A percentile compares a stretch with the other conserved stretches of the same genome.
phyloP scores from a whole-genome alignment of 306 rosid species.

The Quercus cerris region DNA sequence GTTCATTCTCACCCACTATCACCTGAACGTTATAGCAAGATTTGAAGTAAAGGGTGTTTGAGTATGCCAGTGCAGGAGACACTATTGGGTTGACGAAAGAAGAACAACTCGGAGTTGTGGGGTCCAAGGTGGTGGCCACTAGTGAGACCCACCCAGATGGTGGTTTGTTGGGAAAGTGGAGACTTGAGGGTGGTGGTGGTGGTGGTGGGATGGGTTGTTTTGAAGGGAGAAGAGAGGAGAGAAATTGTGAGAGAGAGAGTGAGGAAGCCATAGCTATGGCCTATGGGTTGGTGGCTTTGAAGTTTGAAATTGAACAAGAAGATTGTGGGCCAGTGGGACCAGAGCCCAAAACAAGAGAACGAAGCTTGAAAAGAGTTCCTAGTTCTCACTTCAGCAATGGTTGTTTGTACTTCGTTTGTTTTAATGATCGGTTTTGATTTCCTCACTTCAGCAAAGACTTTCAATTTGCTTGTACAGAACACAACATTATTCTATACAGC shows the following conservation, averaged over 20 bases:
- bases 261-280: conserved; percentile 53
- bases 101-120: conserved; percentile 1
- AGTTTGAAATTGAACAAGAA: background rate
- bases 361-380: background rate
- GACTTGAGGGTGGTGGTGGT: conserved; percentile 16
- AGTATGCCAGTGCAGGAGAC: conserved; percentile 47
- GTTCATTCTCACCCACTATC: conserved; percentile 66
- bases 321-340: background rate
- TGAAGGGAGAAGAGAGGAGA: conserved; percentile 56
- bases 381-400: too few species aligned
- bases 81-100: conserved; percentile 33
- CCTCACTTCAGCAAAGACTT: too few species aligned
- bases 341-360: background rate
- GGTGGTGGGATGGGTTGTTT: conserved; percentile 37
- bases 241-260: conserved; percentile 40
- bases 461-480: too few species aligned
- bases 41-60: conserved; percentile 45
- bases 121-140: conserved; percentile 6
- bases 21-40: conserved; percentile 65
- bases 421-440: too few species aligned
- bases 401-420: too few species aligned
- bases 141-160: conserved; percentile 18
- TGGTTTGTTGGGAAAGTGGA: conserved; percentile 21
- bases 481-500: too few species aligned
- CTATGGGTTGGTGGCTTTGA: background rate